Percentiles rank a stretch among this genome's conserved stretches.
Conservation (phyloP, 2,329 filamentous ascomycete genomes). For the Penicillium sp. region DNA sequence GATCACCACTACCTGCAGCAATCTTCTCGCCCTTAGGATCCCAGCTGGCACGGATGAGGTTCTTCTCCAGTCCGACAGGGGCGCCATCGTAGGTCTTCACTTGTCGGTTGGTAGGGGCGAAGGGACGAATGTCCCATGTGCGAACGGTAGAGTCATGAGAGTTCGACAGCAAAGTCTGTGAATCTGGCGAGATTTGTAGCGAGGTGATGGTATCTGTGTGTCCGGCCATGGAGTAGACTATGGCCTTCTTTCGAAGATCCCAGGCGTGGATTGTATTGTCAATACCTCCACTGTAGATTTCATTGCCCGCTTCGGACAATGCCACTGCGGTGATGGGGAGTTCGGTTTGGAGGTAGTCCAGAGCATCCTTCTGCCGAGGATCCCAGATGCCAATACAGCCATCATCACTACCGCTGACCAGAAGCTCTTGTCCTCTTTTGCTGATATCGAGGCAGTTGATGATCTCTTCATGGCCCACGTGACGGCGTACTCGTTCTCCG, state of each 20-base stretch:
- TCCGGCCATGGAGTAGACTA: conserved; percentile 82
- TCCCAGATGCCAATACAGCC: conserved; percentile 96
- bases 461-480: conserved; percentile 92
- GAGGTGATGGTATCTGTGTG: conserved; percentile 92
- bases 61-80: conserved; percentile 82
- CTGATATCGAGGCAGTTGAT: conserved; percentile 89
- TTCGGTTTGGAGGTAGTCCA: conserved; percentile 84
- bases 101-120: conserved; percentile 81
- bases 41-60: conserved; percentile 87
- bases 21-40: conserved; percentile 81
- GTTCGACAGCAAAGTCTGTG: conserved; percentile 84
- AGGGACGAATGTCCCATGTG: conserved; percentile 95
- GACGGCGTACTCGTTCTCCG: conserved; percentile 85
- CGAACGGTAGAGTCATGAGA: conserved; percentile 90
- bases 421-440: conserved; percentile 81
- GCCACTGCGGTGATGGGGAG: conserved; percentile 91
- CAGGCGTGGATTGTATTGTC: conserved; percentile 97
- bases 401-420: conserved; percentile 91
- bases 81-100: conserved; percentile 92
- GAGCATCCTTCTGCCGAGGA: conserved; percentile 81
- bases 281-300: conserved; percentile 90
- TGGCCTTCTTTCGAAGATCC: conserved; percentile 88
- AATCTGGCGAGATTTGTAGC: conserved; percentile 86
- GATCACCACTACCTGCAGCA: conserved; percentile 83
- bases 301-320: conserved; percentile 89